phyloP scores from a whole-genome alignment of 768 basidiomycete genomes.

The Lactarius sanguifluus region DNA sequence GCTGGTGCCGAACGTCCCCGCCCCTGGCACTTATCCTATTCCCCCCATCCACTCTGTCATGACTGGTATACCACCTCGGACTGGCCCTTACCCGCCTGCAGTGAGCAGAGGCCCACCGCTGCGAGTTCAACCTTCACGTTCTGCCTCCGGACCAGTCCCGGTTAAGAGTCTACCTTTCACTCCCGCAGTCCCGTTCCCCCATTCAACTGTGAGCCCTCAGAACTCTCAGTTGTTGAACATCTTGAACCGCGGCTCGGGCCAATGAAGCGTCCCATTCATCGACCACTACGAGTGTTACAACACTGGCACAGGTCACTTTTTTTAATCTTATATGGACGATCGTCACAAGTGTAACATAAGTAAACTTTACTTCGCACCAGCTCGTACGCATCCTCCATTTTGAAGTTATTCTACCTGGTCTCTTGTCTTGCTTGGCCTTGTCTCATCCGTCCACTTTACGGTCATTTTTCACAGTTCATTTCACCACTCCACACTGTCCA shows the following conservation, averaged over 20 bases:
- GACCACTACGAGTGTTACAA: neutral
- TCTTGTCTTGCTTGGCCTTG: conserved; percentile 20
- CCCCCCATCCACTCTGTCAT: conserved; percentile 19
- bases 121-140: conserved; percentile 18
- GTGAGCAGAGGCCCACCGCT: conserved; percentile 21
- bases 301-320: conserved; percentile 6
- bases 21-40: conserved; percentile 2
- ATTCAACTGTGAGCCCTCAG: neutral
- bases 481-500: conserved; percentile 3
- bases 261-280: conserved; percentile 18
- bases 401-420: conserved; percentile 23
- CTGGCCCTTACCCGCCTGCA: conserved; percentile 22
- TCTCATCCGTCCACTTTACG: neutral
- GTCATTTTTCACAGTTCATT: conserved; percentile 1
- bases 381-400: conserved; percentile 20
- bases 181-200: conserved; percentile 5
- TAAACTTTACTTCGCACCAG: conserved; percentile 22
- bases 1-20: conserved; percentile 11
- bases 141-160: conserved; percentile 1
- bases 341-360: conserved; percentile 25
- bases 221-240: conserved; percentile 24
- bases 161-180: conserved; percentile 6
- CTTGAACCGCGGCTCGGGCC: conserved; percentile 24
- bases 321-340: conserved; percentile 26
- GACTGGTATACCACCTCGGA: conserved; percentile 18